Percentiles rank a stretch among this genome's conserved stretches.
These are phyloP conservation scores for Trichoderma sp. DNA, from an alignment of 2,329 filamentous ascomycete species.

Conservation along the genomic window DNA sequence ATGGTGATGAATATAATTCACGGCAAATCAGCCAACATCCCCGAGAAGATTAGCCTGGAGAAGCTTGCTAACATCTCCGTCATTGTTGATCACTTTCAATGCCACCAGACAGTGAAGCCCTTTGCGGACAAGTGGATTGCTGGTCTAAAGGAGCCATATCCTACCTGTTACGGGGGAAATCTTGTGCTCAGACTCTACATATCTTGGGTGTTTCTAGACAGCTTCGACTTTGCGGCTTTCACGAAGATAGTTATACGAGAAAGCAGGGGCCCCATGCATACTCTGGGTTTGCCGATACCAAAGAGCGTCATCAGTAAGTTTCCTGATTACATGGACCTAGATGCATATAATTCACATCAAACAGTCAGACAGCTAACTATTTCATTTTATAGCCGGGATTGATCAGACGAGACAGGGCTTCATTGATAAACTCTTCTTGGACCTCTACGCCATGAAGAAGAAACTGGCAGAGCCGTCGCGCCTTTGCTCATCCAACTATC, in stretches of 20 bases:
- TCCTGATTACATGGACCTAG: neutral
- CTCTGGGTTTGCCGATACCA: neutral
- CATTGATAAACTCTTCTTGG: neutral
- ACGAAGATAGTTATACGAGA: neutral
- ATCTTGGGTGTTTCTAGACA: constrained; percentile 3
- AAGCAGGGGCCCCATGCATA: constrained; percentile 3
- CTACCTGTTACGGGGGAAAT: neutral
- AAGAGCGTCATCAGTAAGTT: neutral
- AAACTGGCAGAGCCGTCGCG: neutral
- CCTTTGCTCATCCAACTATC: neutral
- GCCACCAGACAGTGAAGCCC: constrained; percentile 40
- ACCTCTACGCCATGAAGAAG: neutral
- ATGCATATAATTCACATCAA: neutral
- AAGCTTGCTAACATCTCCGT: constrained; percentile 42
- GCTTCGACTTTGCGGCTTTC: neutral
- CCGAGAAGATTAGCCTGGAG: constrained; percentile 36
- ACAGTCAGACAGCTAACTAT: neutral
- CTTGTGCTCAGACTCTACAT: neutral
- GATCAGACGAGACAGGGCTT: neutral
- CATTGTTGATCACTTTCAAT: constrained; percentile 43
- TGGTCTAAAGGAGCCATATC: neutral
- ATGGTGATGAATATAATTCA: constrained; percentile 46
- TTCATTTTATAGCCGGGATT: neutral
- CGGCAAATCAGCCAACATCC: constrained; percentile 37
- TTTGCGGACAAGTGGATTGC: constrained; percentile 27